Conservation (phyloP, 2,329 filamentous ascomycete species). For the Calonectria ilicicola region DNA sequence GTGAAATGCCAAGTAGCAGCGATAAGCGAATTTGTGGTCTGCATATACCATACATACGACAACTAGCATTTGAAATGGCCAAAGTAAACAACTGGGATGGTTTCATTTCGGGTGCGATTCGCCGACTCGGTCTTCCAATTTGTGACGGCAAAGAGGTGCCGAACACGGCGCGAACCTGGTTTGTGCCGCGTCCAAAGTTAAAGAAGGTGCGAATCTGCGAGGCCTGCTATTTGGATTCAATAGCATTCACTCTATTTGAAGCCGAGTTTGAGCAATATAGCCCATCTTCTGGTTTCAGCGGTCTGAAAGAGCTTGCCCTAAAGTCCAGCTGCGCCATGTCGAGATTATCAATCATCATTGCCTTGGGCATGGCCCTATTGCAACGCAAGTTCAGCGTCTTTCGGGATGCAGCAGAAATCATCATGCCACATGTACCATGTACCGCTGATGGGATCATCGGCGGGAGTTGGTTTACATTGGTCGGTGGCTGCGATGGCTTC, state of each 20-base stretch:
- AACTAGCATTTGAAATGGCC: conserved; percentile 30
- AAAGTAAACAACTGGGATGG: conserved; percentile 44
- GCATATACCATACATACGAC: conserved; percentile 38
- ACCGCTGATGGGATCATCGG: conserved; percentile 42
- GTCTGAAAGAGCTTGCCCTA: conserved; percentile 34
- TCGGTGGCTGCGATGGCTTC: conserved; percentile 35
- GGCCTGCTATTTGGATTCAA: conserved; percentile 49
- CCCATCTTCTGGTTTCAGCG: conserved; percentile 31
- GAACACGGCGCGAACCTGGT: conserved; percentile 41
- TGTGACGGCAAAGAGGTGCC: conserved; percentile 45
- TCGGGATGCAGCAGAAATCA: conserved; percentile 35
- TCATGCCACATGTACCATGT: conserved; percentile 42
- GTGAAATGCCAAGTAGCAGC: conserved; percentile 34
- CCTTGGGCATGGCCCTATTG: conserved; percentile 40
- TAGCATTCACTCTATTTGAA: conserved; percentile 44
- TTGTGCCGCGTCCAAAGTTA: conserved; percentile 36
- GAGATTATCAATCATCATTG: conserved; percentile 37
- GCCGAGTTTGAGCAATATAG: conserved; percentile 42
- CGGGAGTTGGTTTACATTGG: conserved; percentile 50
- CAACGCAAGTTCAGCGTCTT: conserved; percentile 44
- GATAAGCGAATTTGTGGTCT: conserved; percentile 50
- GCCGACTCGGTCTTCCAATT: conserved; percentile 37
- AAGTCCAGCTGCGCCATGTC: conserved; percentile 42
- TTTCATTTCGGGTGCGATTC: conserved; percentile 39
- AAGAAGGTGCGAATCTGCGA: conserved; percentile 47